A percentile compares a stretch with the other conserved stretches of the same genome.
These are phyloP conservation scores for Lenwebbia sp. DNA, from an alignment of 345 rosid species.

Conservation along the genomic window DNA sequence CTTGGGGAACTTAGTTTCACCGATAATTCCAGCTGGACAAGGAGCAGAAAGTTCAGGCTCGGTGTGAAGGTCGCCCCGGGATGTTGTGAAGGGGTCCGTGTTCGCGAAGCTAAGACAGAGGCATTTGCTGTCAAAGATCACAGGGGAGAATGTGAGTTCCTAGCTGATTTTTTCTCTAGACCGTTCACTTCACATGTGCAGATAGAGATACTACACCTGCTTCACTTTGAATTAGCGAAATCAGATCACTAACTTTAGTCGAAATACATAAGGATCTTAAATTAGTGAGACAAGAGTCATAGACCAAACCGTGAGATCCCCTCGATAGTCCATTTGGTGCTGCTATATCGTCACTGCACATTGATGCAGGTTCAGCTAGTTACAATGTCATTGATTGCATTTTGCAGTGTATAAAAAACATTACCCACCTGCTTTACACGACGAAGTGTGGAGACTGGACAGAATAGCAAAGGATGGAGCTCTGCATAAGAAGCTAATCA, in stretches of 20 bases:
- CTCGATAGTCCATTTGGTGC: background rate
- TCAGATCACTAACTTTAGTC: background rate
- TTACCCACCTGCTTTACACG: constrained; percentile 83
- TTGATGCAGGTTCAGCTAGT: background rate
- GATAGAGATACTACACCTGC: background rate
- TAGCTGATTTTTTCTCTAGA: background rate
- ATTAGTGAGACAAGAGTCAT: background rate
- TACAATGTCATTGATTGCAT: background rate
- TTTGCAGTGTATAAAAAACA: constrained; percentile 90
- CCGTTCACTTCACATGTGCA: background rate
- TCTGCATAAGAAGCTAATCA: constrained; percentile 69
- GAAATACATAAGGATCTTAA: background rate
- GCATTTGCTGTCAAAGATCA: constrained; percentile 96
- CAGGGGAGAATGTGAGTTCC: constrained; percentile 79
- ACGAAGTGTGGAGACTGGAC: constrained; percentile 96
- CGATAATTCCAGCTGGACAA: constrained; percentile 95
- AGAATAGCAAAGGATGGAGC: constrained; percentile 96
- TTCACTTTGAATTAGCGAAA: background rate
- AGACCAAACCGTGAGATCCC: background rate
- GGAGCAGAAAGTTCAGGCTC: constrained; percentile 93
- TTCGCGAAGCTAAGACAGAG: constrained; percentile 85
- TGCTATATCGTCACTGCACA: background rate
- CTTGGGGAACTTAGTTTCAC: constrained; percentile 81
- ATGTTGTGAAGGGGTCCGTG: constrained; percentile 34
- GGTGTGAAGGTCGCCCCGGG: constrained; percentile 59